These are phyloP conservation scores for Vaccinium vitisidaea DNA, from an alignment of 148 eudicot genomes.

Conservation along the genomic window DNA sequence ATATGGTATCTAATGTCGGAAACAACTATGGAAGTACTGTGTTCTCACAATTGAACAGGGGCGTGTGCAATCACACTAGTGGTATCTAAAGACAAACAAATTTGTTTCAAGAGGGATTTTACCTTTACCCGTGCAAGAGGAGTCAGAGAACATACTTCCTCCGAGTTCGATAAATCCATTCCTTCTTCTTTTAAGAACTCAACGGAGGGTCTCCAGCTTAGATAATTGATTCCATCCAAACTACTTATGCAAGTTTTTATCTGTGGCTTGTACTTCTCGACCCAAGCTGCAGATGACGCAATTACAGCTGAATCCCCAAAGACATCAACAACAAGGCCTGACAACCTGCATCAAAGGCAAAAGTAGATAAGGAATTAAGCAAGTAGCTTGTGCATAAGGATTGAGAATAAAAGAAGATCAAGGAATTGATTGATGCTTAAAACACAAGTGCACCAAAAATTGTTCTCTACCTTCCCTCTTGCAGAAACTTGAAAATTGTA, in stretches of 20 bases:
- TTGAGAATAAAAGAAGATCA: background rate
- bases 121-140: conserved; percentile 60
- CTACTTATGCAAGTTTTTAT: conserved; percentile 55
- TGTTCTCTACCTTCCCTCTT: background rate
- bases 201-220: conserved; percentile 83
- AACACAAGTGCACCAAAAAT: conserved; percentile 5
- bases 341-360: conserved; percentile 62
- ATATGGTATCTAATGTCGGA: background rate
- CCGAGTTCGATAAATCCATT: conserved; percentile 39
- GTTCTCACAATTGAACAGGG: background rate
- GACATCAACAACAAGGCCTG: conserved; percentile 89
- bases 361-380: conserved; percentile 14
- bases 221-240: conserved; percentile 43
- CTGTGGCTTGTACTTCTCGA: conserved; percentile 69
- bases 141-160: conserved; percentile 26
- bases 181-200: conserved; percentile 95
- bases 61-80: background rate
- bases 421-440: background rate
- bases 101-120: conserved; percentile 9
- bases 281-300: conserved; percentile 99
- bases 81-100: background rate
- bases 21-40: background rate
- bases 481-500: background rate
- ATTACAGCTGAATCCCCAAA: conserved; percentile 91
- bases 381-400: conserved; percentile 11